phyloP scores from a whole-genome alignment of 371 early-diverging fungal species.

The Actinomortierella ambigua region DNA sequence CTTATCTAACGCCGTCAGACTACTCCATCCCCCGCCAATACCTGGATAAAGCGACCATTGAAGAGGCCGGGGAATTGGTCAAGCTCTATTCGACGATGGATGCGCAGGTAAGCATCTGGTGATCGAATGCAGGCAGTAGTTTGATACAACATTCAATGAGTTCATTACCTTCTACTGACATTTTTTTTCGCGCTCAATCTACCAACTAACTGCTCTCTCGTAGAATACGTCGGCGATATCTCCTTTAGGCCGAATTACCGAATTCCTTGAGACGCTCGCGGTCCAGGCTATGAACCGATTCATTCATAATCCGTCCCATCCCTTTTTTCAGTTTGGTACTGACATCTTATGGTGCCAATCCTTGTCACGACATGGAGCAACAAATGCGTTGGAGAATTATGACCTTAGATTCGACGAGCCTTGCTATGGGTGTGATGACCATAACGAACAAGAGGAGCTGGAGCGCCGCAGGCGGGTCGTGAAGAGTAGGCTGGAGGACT shows the following conservation, averaged over 20 bases:
- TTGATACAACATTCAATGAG: too few relatives aligned
- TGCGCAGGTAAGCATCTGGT: slow-evolving; percentile 27
- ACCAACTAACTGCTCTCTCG: not conserved
- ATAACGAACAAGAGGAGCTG: slow-evolving; percentile 22
- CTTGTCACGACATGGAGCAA: slow-evolving; percentile 15
- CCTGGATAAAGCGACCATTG: slow-evolving; percentile 32
- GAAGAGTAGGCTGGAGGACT: not conserved
- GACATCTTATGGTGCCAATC: slow-evolving; percentile 33
- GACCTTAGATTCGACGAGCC: not conserved
- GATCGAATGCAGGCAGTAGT: too few relatives aligned
- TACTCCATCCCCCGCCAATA: slow-evolving; percentile 22
- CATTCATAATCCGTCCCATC: slow-evolving; percentile 19
- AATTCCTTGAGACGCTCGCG: slow-evolving; percentile 20
- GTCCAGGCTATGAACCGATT: slow-evolving; percentile 20
- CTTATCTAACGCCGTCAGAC: slow-evolving; percentile 1
- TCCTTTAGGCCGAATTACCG: slow-evolving; percentile 16
- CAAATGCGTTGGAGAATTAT: slow-evolving; percentile 11
- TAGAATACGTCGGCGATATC: slow-evolving; percentile 40
- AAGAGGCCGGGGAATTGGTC: slow-evolving; percentile 26
- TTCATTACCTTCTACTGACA: too few relatives aligned
- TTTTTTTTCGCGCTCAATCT: too few relatives aligned
- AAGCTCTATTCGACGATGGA: slow-evolving; percentile 35
- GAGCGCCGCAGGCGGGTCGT: slow-evolving; percentile 11
- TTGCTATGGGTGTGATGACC: slow-evolving; percentile 19
- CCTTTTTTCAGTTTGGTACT: slow-evolving; percentile 28